These are phyloP conservation scores for Lipomyces japonicus DNA, from an alignment of 805 yeast species.

Conservation along the genomic window DNA sequence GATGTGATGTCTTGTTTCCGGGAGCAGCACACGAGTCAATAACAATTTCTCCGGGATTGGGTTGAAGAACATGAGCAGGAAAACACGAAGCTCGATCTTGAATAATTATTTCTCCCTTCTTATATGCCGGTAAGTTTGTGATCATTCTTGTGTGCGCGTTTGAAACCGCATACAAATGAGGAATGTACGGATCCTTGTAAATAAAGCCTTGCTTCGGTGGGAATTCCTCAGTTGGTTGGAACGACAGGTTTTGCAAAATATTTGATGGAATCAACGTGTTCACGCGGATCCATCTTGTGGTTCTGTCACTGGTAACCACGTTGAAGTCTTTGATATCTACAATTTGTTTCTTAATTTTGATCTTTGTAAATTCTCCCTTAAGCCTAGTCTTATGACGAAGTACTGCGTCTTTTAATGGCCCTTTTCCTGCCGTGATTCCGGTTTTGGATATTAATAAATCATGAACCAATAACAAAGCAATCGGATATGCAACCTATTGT, in stretches of 20 bases:
- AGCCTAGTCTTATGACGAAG: constrained; percentile 75
- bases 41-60: constrained; percentile 56
- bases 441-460: constrained; percentile 71
- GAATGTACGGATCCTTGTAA: constrained; percentile 69
- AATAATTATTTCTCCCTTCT: constrained; percentile 73
- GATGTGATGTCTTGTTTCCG: constrained; percentile 94
- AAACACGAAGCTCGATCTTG: constrained; percentile 97
- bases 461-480: constrained; percentile 67
- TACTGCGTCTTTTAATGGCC: constrained; percentile 76
- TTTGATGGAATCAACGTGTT: constrained; percentile 56
- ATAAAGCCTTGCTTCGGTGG: constrained; percentile 50
- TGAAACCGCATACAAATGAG: constrained; percentile 75
- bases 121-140: constrained; percentile 64
- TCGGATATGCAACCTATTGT: constrained; percentile 46
- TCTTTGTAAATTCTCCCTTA: constrained; percentile 73
- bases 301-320: constrained; percentile 13
- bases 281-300: constrained; percentile 48
- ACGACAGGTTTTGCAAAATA: constrained; percentile 4
- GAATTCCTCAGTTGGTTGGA: constrained; percentile 14
- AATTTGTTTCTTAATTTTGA: constrained; percentile 70
- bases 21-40: constrained; percentile 98
- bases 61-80: constrained; percentile 79
- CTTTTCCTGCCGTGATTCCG: constrained; percentile 86
- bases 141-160: constrained; percentile 59
- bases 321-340: constrained; percentile 40